A percentile compares a stretch with the other conserved stretches of the same genome.
phyloP scores from a whole-genome alignment of 2,329 filamentous ascomycete species.

The Tolypocladium amazonense region DNA sequence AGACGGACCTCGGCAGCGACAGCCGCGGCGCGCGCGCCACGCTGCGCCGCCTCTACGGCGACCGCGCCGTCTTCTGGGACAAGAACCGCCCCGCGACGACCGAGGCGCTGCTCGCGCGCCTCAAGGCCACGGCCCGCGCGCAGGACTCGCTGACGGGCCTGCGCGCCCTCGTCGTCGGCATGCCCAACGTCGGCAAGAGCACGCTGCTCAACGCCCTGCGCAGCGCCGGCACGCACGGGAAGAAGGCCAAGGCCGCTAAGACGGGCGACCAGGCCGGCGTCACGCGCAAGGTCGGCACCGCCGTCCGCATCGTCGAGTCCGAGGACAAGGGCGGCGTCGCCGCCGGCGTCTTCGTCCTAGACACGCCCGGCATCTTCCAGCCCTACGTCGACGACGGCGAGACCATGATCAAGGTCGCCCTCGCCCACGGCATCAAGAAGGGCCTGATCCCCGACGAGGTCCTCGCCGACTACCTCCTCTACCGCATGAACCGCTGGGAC shows the following conservation, averaged over 20 bases:
- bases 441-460: constrained; percentile 68
- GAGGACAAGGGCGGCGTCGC: constrained; percentile 32
- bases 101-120: constrained; percentile 24
- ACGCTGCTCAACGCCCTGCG: constrained; percentile 85
- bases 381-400: constrained; percentile 79
- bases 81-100: constrained; percentile 23
- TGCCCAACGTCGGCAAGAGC: constrained; percentile 97
- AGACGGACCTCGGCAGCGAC: constrained; percentile 59
- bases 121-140: constrained; percentile 18
- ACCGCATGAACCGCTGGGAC: constrained; percentile 61
- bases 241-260: constrained; percentile 54
- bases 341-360: constrained; percentile 69
- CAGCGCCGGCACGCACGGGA: constrained; percentile 43
- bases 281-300: constrained; percentile 72
- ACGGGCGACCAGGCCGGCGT: constrained; percentile 85
- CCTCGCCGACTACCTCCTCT: constrained; percentile 85
- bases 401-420: constrained; percentile 88
- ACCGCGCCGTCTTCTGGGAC: constrained; percentile 32
- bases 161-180: constrained; percentile 80
- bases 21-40: constrained; percentile 14
- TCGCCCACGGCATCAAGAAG: constrained; percentile 86
- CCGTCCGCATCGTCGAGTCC: constrained; percentile 60
- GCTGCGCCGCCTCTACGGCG: constrained; percentile 22
- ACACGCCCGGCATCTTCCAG: constrained; percentile 92
- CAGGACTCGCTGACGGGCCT: constrained; percentile 63